Conservation (phyloP, 768 basidiomycete species). For the Gautieria morchelliformis region DNA sequence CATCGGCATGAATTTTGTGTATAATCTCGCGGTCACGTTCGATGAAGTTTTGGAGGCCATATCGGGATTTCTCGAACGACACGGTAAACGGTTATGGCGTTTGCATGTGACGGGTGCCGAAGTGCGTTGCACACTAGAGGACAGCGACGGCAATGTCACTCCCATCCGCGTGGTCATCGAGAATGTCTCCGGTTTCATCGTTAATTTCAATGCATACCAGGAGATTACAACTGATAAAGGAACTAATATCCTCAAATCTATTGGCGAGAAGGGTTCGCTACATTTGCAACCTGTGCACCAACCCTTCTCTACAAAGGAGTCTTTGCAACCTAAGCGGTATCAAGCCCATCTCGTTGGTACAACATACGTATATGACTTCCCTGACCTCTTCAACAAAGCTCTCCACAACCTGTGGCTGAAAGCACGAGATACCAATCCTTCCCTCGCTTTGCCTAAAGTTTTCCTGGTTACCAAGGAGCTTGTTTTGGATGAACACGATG, state of each 20-base stretch:
- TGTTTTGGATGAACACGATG: slow-evolving; percentile 87
- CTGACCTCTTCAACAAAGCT: slow-evolving; percentile 96
- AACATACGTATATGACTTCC: slow-evolving; percentile 99
- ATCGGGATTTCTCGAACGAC: slow-evolving; percentile 98
- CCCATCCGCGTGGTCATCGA: slow-evolving; percentile 98
- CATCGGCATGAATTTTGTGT: slow-evolving; percentile 98
- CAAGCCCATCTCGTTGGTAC: slow-evolving; percentile 98
- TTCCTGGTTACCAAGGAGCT: slow-evolving; percentile 82
- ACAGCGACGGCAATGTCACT: slow-evolving; percentile 87
- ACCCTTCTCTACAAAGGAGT: slow-evolving; percentile 94
- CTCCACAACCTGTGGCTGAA: slow-evolving; percentile 87
- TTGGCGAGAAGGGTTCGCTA: slow-evolving; percentile 93
- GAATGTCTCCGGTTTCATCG: slow-evolving; percentile 97
- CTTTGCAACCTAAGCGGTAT: slow-evolving; percentile 96
- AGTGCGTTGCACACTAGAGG: slow-evolving; percentile 91
- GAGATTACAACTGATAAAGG: slow-evolving; percentile 96
- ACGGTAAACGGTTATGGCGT: slow-evolving; percentile 97
- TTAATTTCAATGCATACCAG: slow-evolving; percentile 97
- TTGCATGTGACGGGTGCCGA: slow-evolving; percentile 97
- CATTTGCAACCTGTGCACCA: slow-evolving; percentile 93
- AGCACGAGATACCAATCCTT: slow-evolving; percentile 52
- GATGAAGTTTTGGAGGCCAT: slow-evolving; percentile 96
- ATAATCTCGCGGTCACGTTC: slow-evolving; percentile 90
- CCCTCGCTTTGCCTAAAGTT: slow-evolving; percentile 64
- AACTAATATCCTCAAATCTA: slow-evolving; percentile 91